Evolutionary conservation across 768 basidiomycete species (phyloP).

Genomic region (Kwoniella bestiolae): DNA sequence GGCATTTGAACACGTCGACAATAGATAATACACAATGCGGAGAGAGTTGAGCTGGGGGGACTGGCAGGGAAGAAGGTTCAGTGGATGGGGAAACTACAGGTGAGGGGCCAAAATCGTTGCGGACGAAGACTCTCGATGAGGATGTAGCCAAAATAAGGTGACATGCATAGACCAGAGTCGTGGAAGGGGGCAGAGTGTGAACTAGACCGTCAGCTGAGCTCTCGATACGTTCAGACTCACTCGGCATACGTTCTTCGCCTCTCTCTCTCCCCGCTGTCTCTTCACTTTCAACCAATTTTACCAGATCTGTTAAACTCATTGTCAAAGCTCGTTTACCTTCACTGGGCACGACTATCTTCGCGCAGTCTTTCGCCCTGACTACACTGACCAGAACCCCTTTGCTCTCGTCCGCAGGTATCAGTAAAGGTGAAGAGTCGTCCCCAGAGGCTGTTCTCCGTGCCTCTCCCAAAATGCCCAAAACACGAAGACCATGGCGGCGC

Average conservation of each 20-base stretch:
- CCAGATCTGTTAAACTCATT: slow-evolving; percentile 40
- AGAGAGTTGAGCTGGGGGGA: slow-evolving; percentile 33
- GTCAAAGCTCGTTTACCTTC: slow-evolving; percentile 41
- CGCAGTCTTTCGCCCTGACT: slow-evolving; percentile 38
- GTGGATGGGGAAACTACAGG: slow-evolving; percentile 19
- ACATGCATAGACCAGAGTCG: slow-evolving; percentile 38
- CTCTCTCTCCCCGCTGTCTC: slow-evolving; percentile 33
- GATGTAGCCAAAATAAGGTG: slow-evolving; percentile 48
- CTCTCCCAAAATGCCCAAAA: slow-evolving; percentile 34
- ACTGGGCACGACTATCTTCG: slow-evolving; percentile 38
- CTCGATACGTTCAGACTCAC: slow-evolving; percentile 35
- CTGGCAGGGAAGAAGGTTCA: slow-evolving; percentile 14
- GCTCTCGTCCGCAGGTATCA: slow-evolving; percentile 15
- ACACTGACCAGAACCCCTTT: slow-evolving; percentile 30
- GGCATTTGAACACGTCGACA: slow-evolving; percentile 15
- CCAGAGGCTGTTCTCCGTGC: not conserved
- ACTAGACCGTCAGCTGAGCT: slow-evolving; percentile 18
- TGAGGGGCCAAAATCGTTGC: slow-evolving; percentile 9
- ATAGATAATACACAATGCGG: slow-evolving; percentile 45
- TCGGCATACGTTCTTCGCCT: slow-evolving; percentile 45
- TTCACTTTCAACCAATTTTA: slow-evolving; percentile 28
- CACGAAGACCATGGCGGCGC: slow-evolving; percentile 36
- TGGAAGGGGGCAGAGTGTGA: slow-evolving; percentile 36
- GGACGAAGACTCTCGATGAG: slow-evolving; percentile 42
- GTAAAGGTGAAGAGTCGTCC: slow-evolving; percentile 22